phyloP scores from a whole-genome alignment of 1,139 yeast genomes.

The Suhomyces yuchorum region DNA sequence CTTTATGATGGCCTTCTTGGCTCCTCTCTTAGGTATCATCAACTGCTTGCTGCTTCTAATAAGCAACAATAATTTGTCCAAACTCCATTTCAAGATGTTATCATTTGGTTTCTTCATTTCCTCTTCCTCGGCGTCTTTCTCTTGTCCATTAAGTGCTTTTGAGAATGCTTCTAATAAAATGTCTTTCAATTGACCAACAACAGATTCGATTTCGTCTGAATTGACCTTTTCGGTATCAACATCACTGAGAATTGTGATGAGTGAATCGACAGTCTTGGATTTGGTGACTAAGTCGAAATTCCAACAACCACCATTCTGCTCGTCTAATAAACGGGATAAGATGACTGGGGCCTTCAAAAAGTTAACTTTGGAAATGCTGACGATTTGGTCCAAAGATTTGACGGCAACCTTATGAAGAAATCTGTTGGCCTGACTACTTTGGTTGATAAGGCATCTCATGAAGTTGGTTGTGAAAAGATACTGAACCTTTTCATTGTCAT shows the following conservation, averaged over 20 bases:
- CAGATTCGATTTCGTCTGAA: constrained; percentile 18
- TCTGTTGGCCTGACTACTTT: constrained; percentile 67
- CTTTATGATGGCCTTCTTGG: constrained; percentile 15
- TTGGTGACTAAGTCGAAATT: constrained; percentile 81
- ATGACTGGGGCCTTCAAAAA: constrained; percentile 48
- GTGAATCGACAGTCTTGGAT: constrained; percentile 63
- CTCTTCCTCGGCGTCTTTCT: constrained; percentile 16
- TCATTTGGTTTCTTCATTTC: constrained; percentile 34
- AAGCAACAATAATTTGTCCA: constrained; percentile 65
- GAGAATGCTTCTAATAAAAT: constrained; percentile 29
- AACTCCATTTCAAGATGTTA: constrained; percentile 60
- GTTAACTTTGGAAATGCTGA: constrained; percentile 41
- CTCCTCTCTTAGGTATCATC: constrained; percentile 12
- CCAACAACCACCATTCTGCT: constrained; percentile 58
- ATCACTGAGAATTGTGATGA: constrained; percentile 40
- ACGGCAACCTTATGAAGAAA: constrained; percentile 68
- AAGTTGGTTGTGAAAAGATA: constrained; percentile 68
- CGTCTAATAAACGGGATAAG: constrained; percentile 50
- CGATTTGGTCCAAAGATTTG: constrained; percentile 48
- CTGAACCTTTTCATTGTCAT: constrained; percentile 36
- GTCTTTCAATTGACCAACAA: constrained; percentile 24
- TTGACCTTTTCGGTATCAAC: constrained; percentile 17
- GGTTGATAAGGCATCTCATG: constrained; percentile 75
- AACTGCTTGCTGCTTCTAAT: constrained; percentile 50
- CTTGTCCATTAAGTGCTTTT: constrained; percentile 21